Base-by-base conservation (phyloP, 1,139 yeast genomes). In the Pichia kudriavzevii region DNA sequence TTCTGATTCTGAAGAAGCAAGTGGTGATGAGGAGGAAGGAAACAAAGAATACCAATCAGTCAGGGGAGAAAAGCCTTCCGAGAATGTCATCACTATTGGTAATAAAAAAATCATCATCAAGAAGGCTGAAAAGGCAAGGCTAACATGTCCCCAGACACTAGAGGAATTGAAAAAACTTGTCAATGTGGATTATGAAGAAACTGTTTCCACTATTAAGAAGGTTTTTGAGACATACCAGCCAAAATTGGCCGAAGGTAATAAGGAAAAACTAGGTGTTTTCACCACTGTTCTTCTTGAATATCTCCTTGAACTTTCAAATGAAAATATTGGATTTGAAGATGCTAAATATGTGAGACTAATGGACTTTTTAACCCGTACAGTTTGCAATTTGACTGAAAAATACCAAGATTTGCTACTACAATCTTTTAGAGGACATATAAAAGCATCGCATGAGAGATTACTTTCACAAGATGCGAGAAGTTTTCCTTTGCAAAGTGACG, bases 181-280 rank as follows among this genome's bases (percentile, higher is more conserved):
- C 8, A 21, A 28, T 2, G 51, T 58, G 12, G 64, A 65, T 1
- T 53, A 64, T 21, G 53, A 52, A 11, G 68, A 73, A 17, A 75
- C 76, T 26, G 61, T 72, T 7, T 49, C 58, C 4, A 63, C 70
- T 29, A 64, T 83, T 23, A 69, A 71, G 37, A 67, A 69, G 36
- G 69, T 87, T 29, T 61, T 83, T 38, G 69, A 69, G 33, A 55
- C 66, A 0, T 76, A 79, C 56, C 87, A 82, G 43, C 95, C 96
- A 11, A 74, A 79, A 47, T 64, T 83, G 35, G 84, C 83, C 5
- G 72, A 68, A 38, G 96, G 94, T 1, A 87, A 91, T 55, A 87
- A 85, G 55, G 83, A 76, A 39, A 79, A 73, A 51, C 63, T 84
- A 51, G 80, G 79, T 25, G 55, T 53, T 9, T 81, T 91, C 51